Conservation (phyloP, 495 filamentous ascomycete genomes). For the Penicillium cinerascens region DNA sequence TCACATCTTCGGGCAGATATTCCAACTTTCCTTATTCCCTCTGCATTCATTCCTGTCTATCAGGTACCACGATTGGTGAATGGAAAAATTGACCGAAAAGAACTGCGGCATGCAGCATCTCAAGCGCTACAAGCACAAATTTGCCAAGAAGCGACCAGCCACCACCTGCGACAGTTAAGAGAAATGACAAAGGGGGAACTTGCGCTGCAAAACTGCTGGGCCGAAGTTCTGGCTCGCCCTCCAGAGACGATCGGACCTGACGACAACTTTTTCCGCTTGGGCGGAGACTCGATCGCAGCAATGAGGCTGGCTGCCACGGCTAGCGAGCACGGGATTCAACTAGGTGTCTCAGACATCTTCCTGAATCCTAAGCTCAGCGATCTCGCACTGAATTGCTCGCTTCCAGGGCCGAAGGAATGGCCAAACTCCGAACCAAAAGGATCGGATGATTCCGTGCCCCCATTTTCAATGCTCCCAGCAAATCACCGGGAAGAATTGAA, state of each 20-base stretch:
- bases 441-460: not conserved
- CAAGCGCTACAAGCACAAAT: not conserved
- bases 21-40: slow-evolving; percentile 9
- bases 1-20: not conserved
- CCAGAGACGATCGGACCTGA: no score
- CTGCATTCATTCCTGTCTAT: not conserved
- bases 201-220: slow-evolving; percentile 8
- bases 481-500: not conserved
- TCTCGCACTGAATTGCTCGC: not conserved
- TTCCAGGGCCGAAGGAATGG: not conserved
- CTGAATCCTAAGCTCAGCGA: slow-evolving; percentile 1
- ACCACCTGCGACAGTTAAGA: not conserved
- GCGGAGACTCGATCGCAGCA: slow-evolving; percentile 48
- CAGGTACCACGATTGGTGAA: slow-evolving; percentile 11
- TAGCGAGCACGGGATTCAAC: slow-evolving; percentile 10
- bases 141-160: not conserved
- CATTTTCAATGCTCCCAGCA: slow-evolving; percentile 1
- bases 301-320: slow-evolving; percentile 32
- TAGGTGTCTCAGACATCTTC: slow-evolving; percentile 23
- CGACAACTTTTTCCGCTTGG: slow-evolving; percentile 52
- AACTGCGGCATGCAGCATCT: not conserved
- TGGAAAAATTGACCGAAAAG: slow-evolving; percentile 9
- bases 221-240: not conserved
- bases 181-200: not conserved
- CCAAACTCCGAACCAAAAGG: slow-evolving; percentile 5